phyloP scores from a whole-genome alignment of 352 stramenopile genomes.

The Globisporangium echinulatum region DNA sequence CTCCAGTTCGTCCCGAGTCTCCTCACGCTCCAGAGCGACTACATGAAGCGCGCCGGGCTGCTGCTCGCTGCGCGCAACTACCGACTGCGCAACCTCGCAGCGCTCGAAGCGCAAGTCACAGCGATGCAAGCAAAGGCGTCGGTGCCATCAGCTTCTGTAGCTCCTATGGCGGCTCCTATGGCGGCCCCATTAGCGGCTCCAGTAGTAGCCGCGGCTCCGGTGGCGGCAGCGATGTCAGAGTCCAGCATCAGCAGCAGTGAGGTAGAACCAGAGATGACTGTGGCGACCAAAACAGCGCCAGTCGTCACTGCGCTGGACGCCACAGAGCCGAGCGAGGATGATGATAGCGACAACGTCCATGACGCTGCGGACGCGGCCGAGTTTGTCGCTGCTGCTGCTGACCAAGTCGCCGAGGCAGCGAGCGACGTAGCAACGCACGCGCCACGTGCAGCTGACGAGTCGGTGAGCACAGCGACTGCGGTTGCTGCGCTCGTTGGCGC shows the following conservation, averaged over 20 bases:
- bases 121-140: background rate
- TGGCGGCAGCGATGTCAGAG: no score
- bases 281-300: background rate
- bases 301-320: background rate
- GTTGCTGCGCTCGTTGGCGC: background rate
- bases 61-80: constrained; percentile 50
- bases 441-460: background rate
- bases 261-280: no score
- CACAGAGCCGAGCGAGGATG: background rate
- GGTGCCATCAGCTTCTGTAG: background rate
- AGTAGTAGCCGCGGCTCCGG: background rate
- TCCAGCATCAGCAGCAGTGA: no score
- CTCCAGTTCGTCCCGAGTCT: constrained; percentile 66
- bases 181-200: background rate
- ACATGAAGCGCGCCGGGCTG: constrained; percentile 46
- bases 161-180: background rate
- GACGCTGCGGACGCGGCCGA: background rate
- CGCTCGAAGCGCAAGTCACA: constrained; percentile 30
- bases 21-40: constrained; percentile 53
- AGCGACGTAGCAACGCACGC: background rate
- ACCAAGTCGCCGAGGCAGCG: background rate
- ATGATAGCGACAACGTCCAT: background rate
- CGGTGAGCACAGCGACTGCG: background rate
- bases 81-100: constrained; percentile 29
- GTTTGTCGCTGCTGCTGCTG: background rate